Evolutionary conservation across 768 basidiomycete genomes (phyloP), one percentile per base, ranked within the genome.

Genomic region (Exsudoporus frostii): DNA sequence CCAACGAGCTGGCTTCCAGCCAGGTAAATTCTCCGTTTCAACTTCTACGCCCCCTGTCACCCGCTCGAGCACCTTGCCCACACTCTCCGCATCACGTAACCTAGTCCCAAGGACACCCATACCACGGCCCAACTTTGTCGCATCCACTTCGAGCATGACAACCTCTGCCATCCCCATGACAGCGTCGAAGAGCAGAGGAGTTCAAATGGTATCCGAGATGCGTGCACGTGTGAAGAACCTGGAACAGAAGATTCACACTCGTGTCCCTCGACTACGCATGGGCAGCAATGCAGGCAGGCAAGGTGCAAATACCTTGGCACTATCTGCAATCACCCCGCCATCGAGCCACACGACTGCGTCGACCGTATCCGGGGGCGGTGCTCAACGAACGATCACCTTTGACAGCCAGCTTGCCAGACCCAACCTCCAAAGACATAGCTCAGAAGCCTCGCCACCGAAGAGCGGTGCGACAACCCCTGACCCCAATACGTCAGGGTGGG

Each of bases 151-250:
- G 14, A 73, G 66, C 36, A 65, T 73, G 22, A 45, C 59, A 30
- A 56, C 70, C 9, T 60, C 66, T 7, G 61, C 55, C 44, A 66
- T 73, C 37, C 66, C 68, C 8, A 59, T 76, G 49, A 79, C 79
- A 4, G 71, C 80, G 13, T 79, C 88, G 5, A 88, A 78, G 74
- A 91, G 80, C 67, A 88, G 84, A 66, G 91, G 90, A 25, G 89
- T 92, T 4, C 90, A 93, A 64, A 93, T 94, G 92, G 90, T 92
- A 6, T 87, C 88, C 22, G 92, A 93, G 66, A 91, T 94, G 87
- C 83, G 92, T 38, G 90, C 89, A 36, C 80, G 88, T 47, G 90
- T 93, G 29, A 83, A 77, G 64, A 88, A 85, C 60, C 71, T 93
- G 36, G 89, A 92, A 63, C 89, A 90, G 71, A 90, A 88, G 71